Evolutionary conservation across 2,329 filamentous ascomycete genomes (phyloP), one percentile per base, ranked within the genome.

Genomic region (Alternaria panax): DNA sequence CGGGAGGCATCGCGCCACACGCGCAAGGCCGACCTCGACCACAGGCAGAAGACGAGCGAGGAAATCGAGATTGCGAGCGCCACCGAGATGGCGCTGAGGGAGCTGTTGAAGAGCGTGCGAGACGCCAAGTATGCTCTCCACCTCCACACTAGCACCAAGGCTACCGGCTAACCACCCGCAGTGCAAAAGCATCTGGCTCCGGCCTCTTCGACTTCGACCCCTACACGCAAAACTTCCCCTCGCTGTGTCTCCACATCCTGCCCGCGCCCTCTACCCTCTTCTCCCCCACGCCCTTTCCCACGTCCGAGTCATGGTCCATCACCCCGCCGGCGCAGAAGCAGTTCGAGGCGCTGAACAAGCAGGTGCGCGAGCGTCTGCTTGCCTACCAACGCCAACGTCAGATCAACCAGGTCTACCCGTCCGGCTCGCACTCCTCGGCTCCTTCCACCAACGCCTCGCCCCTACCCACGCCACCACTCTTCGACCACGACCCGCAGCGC

Each of bases 191-290:
- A 69, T 80, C 60, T 67, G 82, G 63, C 74, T 73, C 62, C 56
- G 65, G 81, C 18, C 83, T 87, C 4, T 89, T 88, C 75, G 91
- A 94, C 65, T 96, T 97, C 79, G 92, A 97, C 66, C 90, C 94
- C 32, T 87, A 93, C 61, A 85, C 90, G 5, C 87, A 96, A 75
- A 92, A 92, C 60, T 97, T 97, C 71, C 92, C 93, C 7, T 89
- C 91, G 7, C 85, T 98, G 40, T 92, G 90, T 34, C 86, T 97
- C 11, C 91, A 90, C 64, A 90, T 94, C 66, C 87, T 98, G 1
- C 87, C 90, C 34, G 85, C 91, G 9, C 92, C 93, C 3, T 89
- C 92, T 4, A 95, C 92, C 0, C 83, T 97, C 7, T 94, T 93
- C 80, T 90, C 92, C 9, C 87, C 89, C 0, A 92, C 90, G 7